Conservation (phyloP, 2,329 filamentous ascomycete species). For the Fusarium kyushuense region DNA sequence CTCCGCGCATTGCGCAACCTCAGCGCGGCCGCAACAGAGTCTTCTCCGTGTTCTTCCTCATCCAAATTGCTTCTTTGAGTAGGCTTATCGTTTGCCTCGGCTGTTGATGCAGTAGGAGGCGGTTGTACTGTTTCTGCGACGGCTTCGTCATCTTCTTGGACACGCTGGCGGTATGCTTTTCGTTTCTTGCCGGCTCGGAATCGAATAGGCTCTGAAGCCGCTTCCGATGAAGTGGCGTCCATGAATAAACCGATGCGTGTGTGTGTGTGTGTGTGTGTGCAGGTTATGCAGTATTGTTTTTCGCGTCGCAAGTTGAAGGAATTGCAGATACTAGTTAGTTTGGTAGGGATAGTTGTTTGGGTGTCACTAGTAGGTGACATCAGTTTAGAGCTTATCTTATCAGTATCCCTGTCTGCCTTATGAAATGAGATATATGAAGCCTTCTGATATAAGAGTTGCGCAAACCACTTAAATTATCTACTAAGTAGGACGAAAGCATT, state of each 20-base stretch:
- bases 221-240: slow-evolving; percentile 34
- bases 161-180: slow-evolving; percentile 68
- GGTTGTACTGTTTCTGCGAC: slow-evolving; percentile 10
- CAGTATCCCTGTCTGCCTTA: slow-evolving; percentile 8
- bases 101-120: slow-evolving; percentile 14
- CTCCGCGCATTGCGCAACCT: slow-evolving; percentile 65
- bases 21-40: slow-evolving; percentile 62
- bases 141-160: slow-evolving; percentile 49
- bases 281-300: not conserved
- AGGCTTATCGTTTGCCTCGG: slow-evolving; percentile 11
- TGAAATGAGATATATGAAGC: no score
- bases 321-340: slow-evolving; percentile 8
- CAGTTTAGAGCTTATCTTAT: slow-evolving; percentile 39
- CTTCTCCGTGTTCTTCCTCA: slow-evolving; percentile 50
- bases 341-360: not conserved
- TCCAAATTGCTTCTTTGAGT: slow-evolving; percentile 17
- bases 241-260: slow-evolving; percentile 5
- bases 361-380: slow-evolving; percentile 29
- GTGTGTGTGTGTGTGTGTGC: not conserved
- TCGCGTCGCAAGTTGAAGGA: slow-evolving; percentile 12
- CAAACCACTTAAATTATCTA: no score
- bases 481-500: no score
- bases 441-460: no score
- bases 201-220: slow-evolving; percentile 54
- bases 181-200: slow-evolving; percentile 71